Percentiles rank a stretch among this genome's conserved stretches.
Evolutionary conservation across 2,329 filamentous ascomycete genomes (phyloP).

Genomic region (Colletotrichum ledebouriae): DNA sequence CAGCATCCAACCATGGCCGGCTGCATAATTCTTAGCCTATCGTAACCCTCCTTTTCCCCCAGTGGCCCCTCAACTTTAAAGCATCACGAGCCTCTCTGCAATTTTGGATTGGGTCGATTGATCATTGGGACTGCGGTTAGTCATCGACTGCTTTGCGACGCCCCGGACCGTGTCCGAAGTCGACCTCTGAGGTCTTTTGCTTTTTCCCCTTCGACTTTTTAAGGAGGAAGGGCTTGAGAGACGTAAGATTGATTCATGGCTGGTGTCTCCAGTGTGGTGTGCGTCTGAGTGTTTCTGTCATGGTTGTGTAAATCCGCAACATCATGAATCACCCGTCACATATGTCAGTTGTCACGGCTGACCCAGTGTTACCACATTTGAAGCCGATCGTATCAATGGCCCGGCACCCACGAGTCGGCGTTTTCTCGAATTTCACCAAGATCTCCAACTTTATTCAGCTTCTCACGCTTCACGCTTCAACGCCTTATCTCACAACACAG

Average conservation of each 20-base stretch:
- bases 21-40: constrained; percentile 42
- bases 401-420: constrained; percentile 5
- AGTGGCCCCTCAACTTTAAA: constrained; percentile 36
- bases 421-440: not conserved
- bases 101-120: constrained; percentile 37
- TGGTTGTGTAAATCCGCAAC: constrained; percentile 20
- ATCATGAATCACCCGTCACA: constrained; percentile 28
- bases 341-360: constrained; percentile 12
- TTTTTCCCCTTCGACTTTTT: not conserved
- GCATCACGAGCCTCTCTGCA: constrained; percentile 40
- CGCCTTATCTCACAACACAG: not conserved
- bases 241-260: constrained; percentile 9
- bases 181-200: constrained; percentile 14
- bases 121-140: constrained; percentile 22
- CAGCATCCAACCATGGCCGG: constrained; percentile 37
- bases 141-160: constrained; percentile 15
- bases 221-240: not conserved
- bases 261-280: not conserved
- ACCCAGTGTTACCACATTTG: constrained; percentile 11
- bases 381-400: constrained; percentile 6
- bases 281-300: constrained; percentile 17
- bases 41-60: constrained; percentile 28
- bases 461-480: constrained; percentile 1
- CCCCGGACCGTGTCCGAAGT: constrained; percentile 32
- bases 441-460: constrained; percentile 14